phyloP scores from a whole-genome alignment of 2,329 filamentous ascomycete species.

The Calonectria naviculata region DNA sequence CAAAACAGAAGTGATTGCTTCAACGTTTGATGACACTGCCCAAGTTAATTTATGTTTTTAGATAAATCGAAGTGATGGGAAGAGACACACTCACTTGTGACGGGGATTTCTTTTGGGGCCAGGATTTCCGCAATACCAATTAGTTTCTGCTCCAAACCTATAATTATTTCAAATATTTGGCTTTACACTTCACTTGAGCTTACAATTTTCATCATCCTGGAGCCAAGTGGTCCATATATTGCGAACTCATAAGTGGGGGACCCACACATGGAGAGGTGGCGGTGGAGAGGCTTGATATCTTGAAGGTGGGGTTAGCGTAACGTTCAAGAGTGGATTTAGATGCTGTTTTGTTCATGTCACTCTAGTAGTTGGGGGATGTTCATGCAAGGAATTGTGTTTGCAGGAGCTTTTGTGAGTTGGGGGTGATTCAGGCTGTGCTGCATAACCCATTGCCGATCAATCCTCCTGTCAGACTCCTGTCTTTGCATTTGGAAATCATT shows the following conservation, averaged over 20 bases:
- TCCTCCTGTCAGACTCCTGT: no score
- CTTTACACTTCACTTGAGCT: neutral
- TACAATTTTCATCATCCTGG: neutral
- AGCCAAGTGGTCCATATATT: neutral
- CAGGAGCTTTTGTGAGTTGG: neutral
- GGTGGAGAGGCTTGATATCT: conserved; percentile 3
- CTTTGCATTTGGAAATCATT: no score
- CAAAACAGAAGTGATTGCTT: conserved; percentile 6
- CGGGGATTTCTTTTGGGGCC: neutral
- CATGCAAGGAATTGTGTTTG: neutral
- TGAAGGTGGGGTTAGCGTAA: conserved; percentile 2
- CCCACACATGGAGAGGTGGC: neutral
- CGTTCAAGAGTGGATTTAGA: neutral
- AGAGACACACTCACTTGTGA: neutral
- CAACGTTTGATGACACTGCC: conserved; percentile 4
- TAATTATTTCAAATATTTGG: neutral
- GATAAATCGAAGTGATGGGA: no score
- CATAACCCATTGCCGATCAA: neutral
- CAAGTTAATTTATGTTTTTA: neutral
- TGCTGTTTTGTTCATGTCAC: neutral
- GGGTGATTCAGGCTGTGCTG: no score
- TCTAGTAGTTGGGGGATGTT: neutral
- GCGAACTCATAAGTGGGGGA: neutral
- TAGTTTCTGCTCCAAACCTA: neutral
- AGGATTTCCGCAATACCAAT: no score